phyloP scores from a whole-genome alignment of 108 stramenopile species.

The Cyclotella kingstonii region DNA sequence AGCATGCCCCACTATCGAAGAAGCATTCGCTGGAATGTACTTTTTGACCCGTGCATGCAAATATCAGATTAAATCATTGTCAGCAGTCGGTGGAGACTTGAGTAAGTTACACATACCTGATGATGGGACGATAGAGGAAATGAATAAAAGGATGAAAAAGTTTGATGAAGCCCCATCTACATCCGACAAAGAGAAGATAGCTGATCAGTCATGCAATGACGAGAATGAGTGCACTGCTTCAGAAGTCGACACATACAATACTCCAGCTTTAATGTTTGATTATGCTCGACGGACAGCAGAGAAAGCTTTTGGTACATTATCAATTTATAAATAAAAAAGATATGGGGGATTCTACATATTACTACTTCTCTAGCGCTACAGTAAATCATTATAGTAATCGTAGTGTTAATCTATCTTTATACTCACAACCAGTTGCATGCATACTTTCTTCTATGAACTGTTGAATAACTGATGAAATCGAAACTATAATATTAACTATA shows the following conservation, averaged over 20 bases:
- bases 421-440: too few relatives aligned
- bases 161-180: constrained; percentile 42
- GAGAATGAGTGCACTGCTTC: background rate
- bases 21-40: constrained; percentile 45
- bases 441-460: too few relatives aligned
- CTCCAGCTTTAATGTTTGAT: constrained; percentile 41
- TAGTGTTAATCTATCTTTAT: too few relatives aligned
- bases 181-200: background rate
- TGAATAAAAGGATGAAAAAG: constrained; percentile 34
- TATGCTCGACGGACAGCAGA: constrained; percentile 44
- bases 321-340: constrained; percentile 28
- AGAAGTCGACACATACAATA: constrained; percentile 15
- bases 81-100: constrained; percentile 38
- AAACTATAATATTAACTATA: too few relatives aligned
- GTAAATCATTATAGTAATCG: too few relatives aligned
- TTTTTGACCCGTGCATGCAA: constrained; percentile 44
- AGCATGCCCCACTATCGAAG: constrained; percentile 41
- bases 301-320: constrained; percentile 24
- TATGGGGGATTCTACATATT: too few relatives aligned
- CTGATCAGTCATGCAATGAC: background rate
- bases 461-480: too few relatives aligned
- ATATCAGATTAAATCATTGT: constrained; percentile 37
- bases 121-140: constrained; percentile 24
- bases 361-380: too few relatives aligned
- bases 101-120: constrained; percentile 36